Evolutionary conservation across 2,329 filamentous ascomycete species (phyloP), one percentile per base, ranked within the genome.

Genomic region (Myrmaecium sp.): DNA sequence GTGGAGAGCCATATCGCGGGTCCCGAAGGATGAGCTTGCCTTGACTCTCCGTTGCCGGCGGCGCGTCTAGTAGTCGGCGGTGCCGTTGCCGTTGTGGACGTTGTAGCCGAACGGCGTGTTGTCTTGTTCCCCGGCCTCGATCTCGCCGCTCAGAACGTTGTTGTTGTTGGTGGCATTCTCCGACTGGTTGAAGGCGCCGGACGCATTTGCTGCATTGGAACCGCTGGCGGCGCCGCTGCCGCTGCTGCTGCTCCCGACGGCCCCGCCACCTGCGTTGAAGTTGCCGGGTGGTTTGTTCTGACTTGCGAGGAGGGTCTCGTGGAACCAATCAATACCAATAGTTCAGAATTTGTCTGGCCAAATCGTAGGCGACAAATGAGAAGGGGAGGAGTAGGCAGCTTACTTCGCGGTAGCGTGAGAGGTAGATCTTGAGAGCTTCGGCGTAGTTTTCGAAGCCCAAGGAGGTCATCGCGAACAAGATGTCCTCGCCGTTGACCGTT

Each of bases 381-480:
- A 49, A 36, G 36, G 37, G 32, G 37, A 32, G 30, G 35, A 37
- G 33, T 32, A 35, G 38, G 44, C 35, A 52, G 65, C 77, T 70
- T 67, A 95, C 89, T 69, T 98, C 89, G 54, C 89, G 76, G 55
- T 95, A 98, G 51, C 94, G 89, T 33, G 84, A 82, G 21, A 98
- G 67, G 52, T 98, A 98, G 40, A 98, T 94, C 58, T 98, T 98
- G 31, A 98, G 64, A 2, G 89, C 89, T 54, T 98, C 89, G 14
- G 86, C 79, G 51, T 98, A 98, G 58, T 98, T 98, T 57, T 98
- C 89, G 53, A 98, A 98, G 1, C 89, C 89, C 18, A 98, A 68
- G 14, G 89, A 98, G 5, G 86, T 95, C 89, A 98, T 98, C 33
- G 89, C 89, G 49, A 95, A 98, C 23, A 98, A 62, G 33, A 98